Conservation (phyloP, 169 alveolate genomes). For the Eimeria praecox region DNA sequence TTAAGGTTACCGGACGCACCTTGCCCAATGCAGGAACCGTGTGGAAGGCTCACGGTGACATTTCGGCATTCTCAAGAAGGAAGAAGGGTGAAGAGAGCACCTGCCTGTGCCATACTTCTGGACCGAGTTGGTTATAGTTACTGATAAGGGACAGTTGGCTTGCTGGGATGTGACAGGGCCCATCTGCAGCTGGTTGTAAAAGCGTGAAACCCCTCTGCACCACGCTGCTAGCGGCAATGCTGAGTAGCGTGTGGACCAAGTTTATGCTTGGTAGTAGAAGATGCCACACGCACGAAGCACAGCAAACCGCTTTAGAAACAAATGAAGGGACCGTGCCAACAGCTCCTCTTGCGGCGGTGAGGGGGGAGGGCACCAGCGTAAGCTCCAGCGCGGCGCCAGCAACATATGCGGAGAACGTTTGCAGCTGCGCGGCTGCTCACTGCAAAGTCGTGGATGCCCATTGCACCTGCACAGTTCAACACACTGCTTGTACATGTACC, state of each 20-base stretch:
- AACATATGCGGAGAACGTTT: background rate
- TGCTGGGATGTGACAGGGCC: background rate
- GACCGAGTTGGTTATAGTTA: background rate
- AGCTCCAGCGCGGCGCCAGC: conserved; percentile 11
- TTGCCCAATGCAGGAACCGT: background rate
- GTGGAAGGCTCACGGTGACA: background rate
- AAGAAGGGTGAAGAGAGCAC: background rate
- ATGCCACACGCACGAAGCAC: background rate
- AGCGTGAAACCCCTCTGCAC: background rate
- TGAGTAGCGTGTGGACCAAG: conserved; percentile 54
- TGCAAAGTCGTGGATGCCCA: background rate
- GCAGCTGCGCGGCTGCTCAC: conserved; percentile 33
- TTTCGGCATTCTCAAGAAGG: background rate
- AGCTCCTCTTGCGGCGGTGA: background rate
- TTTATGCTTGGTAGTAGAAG: conserved; percentile 22
- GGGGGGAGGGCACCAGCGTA: background rate
- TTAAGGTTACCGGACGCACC: background rate
- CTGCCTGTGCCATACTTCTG: background rate
- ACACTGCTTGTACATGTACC: background rate
- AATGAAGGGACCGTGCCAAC: background rate
- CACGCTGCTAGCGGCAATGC: background rate
- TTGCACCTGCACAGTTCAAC: conserved; percentile 14
- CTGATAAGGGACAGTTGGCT: background rate
- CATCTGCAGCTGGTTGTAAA: background rate
- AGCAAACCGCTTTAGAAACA: background rate